Percentiles rank a stretch among this genome's conserved stretches.
Evolutionary conservation across 2,329 filamentous ascomycete genomes (phyloP).

Genomic region (Calycina herbarum): DNA sequence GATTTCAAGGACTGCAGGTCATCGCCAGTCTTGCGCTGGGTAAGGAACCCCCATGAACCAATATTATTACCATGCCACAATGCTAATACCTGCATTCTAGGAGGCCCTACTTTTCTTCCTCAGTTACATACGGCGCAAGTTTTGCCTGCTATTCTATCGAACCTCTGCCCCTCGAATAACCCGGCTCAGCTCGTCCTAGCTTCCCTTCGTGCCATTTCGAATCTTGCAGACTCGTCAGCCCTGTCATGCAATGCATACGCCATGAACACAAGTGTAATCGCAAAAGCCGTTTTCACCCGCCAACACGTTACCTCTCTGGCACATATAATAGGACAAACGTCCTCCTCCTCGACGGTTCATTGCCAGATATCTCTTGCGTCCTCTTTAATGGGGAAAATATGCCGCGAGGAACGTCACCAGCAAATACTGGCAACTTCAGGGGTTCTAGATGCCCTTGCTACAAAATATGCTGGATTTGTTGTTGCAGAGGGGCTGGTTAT

Average conservation of each 20-base stretch:
- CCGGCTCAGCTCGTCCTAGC: slow-evolving; percentile 68
- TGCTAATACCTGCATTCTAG: slow-evolving; percentile 45
- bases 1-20: slow-evolving; percentile 80
- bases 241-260: slow-evolving; percentile 53
- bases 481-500: slow-evolving; percentile 68
- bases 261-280: slow-evolving; percentile 52
- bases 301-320: slow-evolving; percentile 62
- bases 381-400: slow-evolving; percentile 57
- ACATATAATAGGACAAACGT: slow-evolving; percentile 63
- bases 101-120: slow-evolving; percentile 74
- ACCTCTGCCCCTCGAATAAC: slow-evolving; percentile 65
- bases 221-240: slow-evolving; percentile 65
- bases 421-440: slow-evolving; percentile 69
- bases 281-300: slow-evolving; percentile 64
- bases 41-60: slow-evolving; percentile 42
- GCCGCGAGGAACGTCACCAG: slow-evolving; percentile 69
- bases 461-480: slow-evolving; percentile 70
- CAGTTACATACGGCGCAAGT: slow-evolving; percentile 69
- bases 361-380: slow-evolving; percentile 63
- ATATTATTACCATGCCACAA: background rate
- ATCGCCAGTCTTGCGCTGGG: slow-evolving; percentile 82
- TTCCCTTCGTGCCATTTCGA: slow-evolving; percentile 72
- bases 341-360: slow-evolving; percentile 53
- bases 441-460: slow-evolving; percentile 75
- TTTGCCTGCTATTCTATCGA: slow-evolving; percentile 68